Conservation (phyloP, 2,329 filamentous ascomycete species). For the Trichoderma sp. region DNA sequence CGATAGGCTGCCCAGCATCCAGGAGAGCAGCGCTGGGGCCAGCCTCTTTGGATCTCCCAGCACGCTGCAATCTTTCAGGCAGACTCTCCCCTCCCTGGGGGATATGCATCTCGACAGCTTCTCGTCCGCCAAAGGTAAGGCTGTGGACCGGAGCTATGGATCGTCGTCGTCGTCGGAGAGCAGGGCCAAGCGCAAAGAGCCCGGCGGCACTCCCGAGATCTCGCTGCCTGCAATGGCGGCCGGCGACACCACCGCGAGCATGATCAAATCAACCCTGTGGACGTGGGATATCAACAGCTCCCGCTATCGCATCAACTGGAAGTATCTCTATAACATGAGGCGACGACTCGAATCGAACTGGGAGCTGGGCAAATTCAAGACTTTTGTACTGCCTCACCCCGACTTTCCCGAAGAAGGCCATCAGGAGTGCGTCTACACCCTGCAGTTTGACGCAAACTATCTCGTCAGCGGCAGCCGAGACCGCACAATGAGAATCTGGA, state of each 20-base stretch:
- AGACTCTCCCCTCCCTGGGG: slow-evolving; percentile 31
- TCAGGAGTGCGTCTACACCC: slow-evolving; percentile 88
- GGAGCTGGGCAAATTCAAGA: slow-evolving; percentile 77
- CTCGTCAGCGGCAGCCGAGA: slow-evolving; percentile 94
- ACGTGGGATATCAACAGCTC: slow-evolving; percentile 51
- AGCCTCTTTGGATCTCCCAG: slow-evolving; percentile 42
- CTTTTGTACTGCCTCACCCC: slow-evolving; percentile 90
- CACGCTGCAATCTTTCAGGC: slow-evolving; percentile 38
- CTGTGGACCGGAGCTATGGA: slow-evolving; percentile 35
- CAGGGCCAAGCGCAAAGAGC: slow-evolving; percentile 42
- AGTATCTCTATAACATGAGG: slow-evolving; percentile 87
- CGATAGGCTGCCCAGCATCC: slow-evolving; percentile 34
- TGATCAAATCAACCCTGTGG: slow-evolving; percentile 52
- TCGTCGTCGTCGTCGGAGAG: slow-evolving; percentile 31
- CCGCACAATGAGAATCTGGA: slow-evolving; percentile 84
- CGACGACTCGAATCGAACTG: slow-evolving; percentile 86
- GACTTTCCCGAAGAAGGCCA: slow-evolving; percentile 80
- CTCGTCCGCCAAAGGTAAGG: slow-evolving; percentile 33
- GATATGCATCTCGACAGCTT: slow-evolving; percentile 38
- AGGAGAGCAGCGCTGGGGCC: slow-evolving; percentile 28
- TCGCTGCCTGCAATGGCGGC: slow-evolving; percentile 36
- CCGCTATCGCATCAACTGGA: slow-evolving; percentile 78
- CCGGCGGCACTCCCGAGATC: slow-evolving; percentile 38
- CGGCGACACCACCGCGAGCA: slow-evolving; percentile 33
- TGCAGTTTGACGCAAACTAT: slow-evolving; percentile 83